Percentiles rank a stretch among this genome's conserved stretches.
Conservation (phyloP, 2,329 filamentous ascomycete genomes). For the Clarireedia paspali region DNA sequence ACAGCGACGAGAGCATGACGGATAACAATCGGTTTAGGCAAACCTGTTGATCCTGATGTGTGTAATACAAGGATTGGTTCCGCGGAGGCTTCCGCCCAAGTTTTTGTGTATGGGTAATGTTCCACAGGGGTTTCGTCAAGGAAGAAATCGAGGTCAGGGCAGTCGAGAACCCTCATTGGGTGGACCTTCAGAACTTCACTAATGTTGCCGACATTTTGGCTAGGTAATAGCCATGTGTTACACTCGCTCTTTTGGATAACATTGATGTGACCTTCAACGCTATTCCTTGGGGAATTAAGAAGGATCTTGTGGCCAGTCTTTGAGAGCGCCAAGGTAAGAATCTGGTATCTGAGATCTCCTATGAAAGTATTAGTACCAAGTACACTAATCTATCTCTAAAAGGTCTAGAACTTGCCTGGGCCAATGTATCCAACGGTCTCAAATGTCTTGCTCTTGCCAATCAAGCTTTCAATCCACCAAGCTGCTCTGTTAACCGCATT, state of each 20-base stretch:
- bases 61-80: slow-evolving; percentile 11
- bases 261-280: slow-evolving; percentile 7
- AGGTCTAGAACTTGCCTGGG: slow-evolving; percentile 1
- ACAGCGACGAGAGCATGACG: not conserved
- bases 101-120: slow-evolving; percentile 10
- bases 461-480: slow-evolving; percentile 11
- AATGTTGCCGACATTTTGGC: not conserved
- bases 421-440: slow-evolving; percentile 8
- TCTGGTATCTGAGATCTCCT: slow-evolving; percentile 7
- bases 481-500: slow-evolving; percentile 16
- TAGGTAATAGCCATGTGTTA: slow-evolving; percentile 4
- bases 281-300: slow-evolving; percentile 2
- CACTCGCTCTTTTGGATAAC: slow-evolving; percentile 3
- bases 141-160: slow-evolving; percentile 4
- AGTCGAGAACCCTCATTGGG: slow-evolving; percentile 1
- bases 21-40: slow-evolving; percentile 13
- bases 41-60: slow-evolving; percentile 15
- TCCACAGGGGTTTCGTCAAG: slow-evolving; percentile 3
- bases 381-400: no score
- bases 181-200: not conserved
- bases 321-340: slow-evolving; percentile 2
- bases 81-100: slow-evolving; percentile 20
- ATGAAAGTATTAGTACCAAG: not conserved
- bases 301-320: slow-evolving; percentile 6
- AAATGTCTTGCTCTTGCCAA: slow-evolving; percentile 18